Percentiles rank a stretch among this genome's conserved stretches.
Evolutionary conservation across 2,329 filamentous ascomycete genomes (phyloP).

Genomic region (Sporothrix euskadiensis): DNA sequence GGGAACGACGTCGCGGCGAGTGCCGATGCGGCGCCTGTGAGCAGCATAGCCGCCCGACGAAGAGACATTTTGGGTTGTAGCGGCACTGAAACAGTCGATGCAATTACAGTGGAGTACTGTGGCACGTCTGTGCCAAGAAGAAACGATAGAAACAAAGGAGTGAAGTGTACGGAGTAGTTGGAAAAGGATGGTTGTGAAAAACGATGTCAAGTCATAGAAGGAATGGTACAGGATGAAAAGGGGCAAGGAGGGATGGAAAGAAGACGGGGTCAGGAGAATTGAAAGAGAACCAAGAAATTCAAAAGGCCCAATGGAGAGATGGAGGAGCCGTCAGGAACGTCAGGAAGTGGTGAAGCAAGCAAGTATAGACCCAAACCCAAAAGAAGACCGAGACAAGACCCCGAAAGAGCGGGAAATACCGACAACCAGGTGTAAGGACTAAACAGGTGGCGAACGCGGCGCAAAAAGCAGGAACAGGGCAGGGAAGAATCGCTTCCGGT

Average conservation of each 20-base stretch:
- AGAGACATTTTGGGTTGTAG: background rate
- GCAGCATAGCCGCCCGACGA: background rate
- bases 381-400: background rate
- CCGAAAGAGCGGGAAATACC: background rate
- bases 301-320: too few species aligned
- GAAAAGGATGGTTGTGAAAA: background rate
- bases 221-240: background rate
- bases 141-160: background rate
- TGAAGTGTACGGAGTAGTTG: background rate
- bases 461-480: background rate
- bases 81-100: too few species aligned
- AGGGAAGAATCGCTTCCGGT: background rate
- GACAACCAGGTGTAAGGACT: background rate
- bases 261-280: background rate
- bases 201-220: background rate
- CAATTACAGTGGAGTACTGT: background rate
- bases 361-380: background rate
- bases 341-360: background rate
- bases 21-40: background rate
- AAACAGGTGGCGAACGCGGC: background rate
- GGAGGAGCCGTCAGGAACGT: too few species aligned
- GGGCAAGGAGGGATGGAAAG: background rate
- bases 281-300: background rate
- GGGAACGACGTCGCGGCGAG: constrained; percentile 9
- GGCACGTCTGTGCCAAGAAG: background rate